Base-by-base conservation (phyloP, 257 asterid species). In the Gentiana straminea region DNA sequence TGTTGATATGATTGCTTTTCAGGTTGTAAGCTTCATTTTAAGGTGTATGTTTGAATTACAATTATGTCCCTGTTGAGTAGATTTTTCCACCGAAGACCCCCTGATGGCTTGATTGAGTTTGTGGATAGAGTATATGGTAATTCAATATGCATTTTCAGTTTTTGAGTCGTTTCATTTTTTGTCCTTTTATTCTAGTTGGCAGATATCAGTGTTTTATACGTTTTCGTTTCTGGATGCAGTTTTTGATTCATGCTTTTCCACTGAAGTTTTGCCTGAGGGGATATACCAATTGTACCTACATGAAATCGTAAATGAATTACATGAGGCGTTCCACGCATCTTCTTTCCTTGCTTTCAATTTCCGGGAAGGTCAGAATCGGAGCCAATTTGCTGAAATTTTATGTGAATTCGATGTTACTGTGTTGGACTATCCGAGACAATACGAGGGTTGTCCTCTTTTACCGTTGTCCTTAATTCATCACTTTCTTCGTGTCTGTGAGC, bases 401-500 rank as follows among this genome's bases (percentile, higher is more conserved):
- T 82, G 95, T 34, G 84, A 81, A 63, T 91, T 79, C 74, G 96
- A 91, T 72, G 94, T 79, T 64, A 86, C 95, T 1, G 88, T 87
- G 60, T 75, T 91, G 86, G 96, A 91, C 77, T 91, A 87, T 69
- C 98, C 98, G 4, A 81, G 94, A 79, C 98, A 91, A 70, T 91
- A 91, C 33, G 98, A 91, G 78, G 98, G 98, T 45, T 91, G 98
- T 68, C 98, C 98, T 49, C 68, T 91, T 60, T 63, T 91, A 71
- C 98, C 98, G 0, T 66, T 91, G 58, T 91, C 98, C 44, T 67
- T 91, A 65, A 72, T 91, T 69, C 94, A 87, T 61, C 95, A 91
- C 68, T 91, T 87, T 64, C 96, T 91, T 60, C 80, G 86, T 35
- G 89, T 84, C 8, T 84, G 96, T 54, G 96, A 91, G 84, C 88